Base-by-base conservation (phyloP, 2,329 filamentous ascomycete species). In the Acephala macrosclerotiorum region DNA sequence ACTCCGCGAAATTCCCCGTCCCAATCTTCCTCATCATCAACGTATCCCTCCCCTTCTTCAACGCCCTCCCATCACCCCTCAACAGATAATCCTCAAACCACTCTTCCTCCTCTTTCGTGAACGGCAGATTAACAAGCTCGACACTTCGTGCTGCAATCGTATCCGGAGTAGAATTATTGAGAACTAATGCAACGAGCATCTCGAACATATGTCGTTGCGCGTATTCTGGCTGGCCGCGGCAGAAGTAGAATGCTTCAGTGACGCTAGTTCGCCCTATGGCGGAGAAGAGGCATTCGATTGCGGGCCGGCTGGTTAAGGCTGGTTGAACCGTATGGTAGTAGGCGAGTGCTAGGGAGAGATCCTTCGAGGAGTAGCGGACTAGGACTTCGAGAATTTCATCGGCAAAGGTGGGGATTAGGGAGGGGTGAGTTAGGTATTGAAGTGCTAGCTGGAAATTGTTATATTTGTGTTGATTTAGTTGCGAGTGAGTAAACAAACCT, bases 321-420 rank as follows among this genome's bases (percentile, higher is more conserved):
- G 93, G 93, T 70, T 89, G 89, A 0, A 91, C 89, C 14, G 90
- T 87, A 70, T 94, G 85, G 79, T 91, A 96, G 79, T 96, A 96
- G 12, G 92, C 90, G 33, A 96, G 83, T 0, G 91, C 86, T 1
- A 94, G 83, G 29, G 81, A 84, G 72, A 87, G 86, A 74, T 93
- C 89, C 64, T 83, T 81, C 49, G 83, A 80, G 42, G 88, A 83
- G 69, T 88, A 84, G 42, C 85, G 84, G 60, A 92, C 87, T 4
- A 96, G 85, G 4, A 85, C 84, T 29, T 85, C 85, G 71, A 96
- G 84, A 60, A 96, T 94, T 67, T 96, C 91, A 78, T 96, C 92
- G 64, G 91, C 86, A 74, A 96, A 96, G 61, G 93, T 93, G 40
- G 91, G 89, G 22, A 90, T 88, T 4, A 96, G 84, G 1, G 91